Percentiles rank a stretch among this genome's conserved stretches.
Evolutionary conservation across 805 yeast species (phyloP).

Genomic region (Pachysolen tannophilus): DNA sequence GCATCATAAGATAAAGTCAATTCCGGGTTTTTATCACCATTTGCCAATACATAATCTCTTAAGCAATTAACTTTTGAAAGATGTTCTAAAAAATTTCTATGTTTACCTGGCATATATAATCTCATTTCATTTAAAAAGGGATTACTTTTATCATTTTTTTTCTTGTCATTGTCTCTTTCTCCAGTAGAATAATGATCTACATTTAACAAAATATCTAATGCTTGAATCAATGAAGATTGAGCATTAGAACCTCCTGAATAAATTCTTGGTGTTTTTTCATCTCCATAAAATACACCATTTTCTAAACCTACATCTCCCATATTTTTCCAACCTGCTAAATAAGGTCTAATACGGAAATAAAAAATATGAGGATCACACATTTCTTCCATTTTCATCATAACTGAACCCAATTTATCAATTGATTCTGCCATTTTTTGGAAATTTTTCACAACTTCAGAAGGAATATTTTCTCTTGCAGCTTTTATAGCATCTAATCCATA

Average conservation of each 20-base stretch:
- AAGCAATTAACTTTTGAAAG: conserved; percentile 51
- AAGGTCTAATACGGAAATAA: conserved; percentile 81
- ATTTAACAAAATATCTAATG: conserved; percentile 67
- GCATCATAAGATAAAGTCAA: conserved; percentile 76
- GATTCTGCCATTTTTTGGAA: conserved; percentile 65
- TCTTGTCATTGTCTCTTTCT: conserved; percentile 31
- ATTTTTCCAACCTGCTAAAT: conserved; percentile 88
- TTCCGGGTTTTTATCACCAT: conserved; percentile 37
- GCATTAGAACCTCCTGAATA: conserved; percentile 93
- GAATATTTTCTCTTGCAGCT: conserved; percentile 40
- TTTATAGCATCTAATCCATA: conserved; percentile 62
- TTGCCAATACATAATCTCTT: conserved; percentile 50
- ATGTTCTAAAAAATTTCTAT: conserved; percentile 62
- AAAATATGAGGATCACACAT: conserved; percentile 93
- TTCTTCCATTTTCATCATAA: conserved; percentile 78
- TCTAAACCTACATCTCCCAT: conserved; percentile 80
- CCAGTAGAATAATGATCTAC: conserved; percentile 81
- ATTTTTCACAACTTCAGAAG: conserved; percentile 29
- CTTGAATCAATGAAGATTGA: conserved; percentile 84
- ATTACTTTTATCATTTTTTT: conserved; percentile 17
- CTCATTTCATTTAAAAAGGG: conserved; percentile 78
- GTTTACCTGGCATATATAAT: conserved; percentile 82
- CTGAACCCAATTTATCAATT: conserved; percentile 65
- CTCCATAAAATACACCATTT: conserved; percentile 73
- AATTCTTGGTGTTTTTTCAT: conserved; percentile 43